A percentile compares a stretch with the other conserved stretches of the same genome.
Conservation (phyloP, 2,329 filamentous ascomycete species). For the Botrytis byssoidea region DNA sequence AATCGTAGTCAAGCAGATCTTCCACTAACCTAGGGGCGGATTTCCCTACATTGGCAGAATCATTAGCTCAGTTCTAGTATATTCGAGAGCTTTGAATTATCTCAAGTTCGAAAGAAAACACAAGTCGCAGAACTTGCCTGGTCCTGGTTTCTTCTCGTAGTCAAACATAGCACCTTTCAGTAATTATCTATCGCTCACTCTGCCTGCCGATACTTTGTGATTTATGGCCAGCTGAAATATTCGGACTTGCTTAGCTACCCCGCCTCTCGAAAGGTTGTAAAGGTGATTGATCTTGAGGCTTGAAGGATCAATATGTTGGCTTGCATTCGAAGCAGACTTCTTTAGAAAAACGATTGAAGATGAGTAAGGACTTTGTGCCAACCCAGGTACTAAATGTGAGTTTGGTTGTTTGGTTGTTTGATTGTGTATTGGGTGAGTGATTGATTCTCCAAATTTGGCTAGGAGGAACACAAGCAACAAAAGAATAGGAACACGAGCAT, state of each 20-base stretch:
- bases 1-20: constrained; percentile 47
- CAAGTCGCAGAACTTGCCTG: constrained; percentile 19
- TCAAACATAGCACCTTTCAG: constrained; percentile 15
- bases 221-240: constrained; percentile 6
- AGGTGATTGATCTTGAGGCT: background rate
- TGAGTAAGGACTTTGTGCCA: background rate
- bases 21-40: constrained; percentile 49
- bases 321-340: background rate
- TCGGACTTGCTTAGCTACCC: constrained; percentile 5
- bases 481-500: constrained; percentile 6
- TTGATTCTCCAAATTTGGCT: constrained; percentile 1
- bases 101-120: background rate
- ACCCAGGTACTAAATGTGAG: background rate
- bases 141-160: constrained; percentile 12
- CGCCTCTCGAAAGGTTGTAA: constrained; percentile 1
- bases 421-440: constrained; percentile 5
- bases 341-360: background rate
- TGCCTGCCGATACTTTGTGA: background rate
- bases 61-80: constrained; percentile 2
- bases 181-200: background rate
- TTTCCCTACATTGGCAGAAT: constrained; percentile 44
- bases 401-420: constrained; percentile 7
- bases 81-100: background rate
- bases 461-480: constrained; percentile 12
- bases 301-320: background rate